Conservation (phyloP, 2,329 filamentous ascomycete species). For the Cercospora citrullina region DNA sequence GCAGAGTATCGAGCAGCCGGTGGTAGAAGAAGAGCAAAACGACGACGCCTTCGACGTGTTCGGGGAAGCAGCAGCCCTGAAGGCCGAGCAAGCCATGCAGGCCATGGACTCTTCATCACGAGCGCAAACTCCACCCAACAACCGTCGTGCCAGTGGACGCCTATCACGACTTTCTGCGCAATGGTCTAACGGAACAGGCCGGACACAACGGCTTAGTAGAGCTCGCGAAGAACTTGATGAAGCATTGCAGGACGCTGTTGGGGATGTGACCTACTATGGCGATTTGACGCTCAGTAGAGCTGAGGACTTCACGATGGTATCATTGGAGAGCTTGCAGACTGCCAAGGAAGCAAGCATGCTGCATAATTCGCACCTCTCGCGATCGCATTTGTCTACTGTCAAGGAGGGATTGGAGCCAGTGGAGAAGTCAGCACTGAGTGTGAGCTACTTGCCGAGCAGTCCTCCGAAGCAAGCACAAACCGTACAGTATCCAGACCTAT, state of each 20-base stretch:
- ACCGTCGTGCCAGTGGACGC: constrained; percentile 21
- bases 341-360: constrained; percentile 30
- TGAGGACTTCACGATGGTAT: constrained; percentile 55
- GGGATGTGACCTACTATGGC: constrained; percentile 33
- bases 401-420: constrained; percentile 8
- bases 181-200: constrained; percentile 22
- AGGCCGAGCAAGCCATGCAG: constrained; percentile 14
- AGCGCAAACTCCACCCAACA: constrained; percentile 16
- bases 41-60: not conserved
- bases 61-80: not conserved
- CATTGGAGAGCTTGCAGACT: constrained; percentile 48
- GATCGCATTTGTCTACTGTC: constrained; percentile 10
- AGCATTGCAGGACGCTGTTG: constrained; percentile 36
- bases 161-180: constrained; percentile 21
- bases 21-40: not conserved
- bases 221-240: constrained; percentile 37
- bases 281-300: constrained; percentile 51
- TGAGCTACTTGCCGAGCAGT: constrained; percentile 37
- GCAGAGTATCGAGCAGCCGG: constrained; percentile 11
- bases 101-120: constrained; percentile 5
- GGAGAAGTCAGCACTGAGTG: constrained; percentile 26
- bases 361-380: constrained; percentile 14
- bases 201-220: constrained; percentile 30
- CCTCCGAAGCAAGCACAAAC: constrained; percentile 28
- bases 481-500: constrained; percentile 27